phyloP scores from a whole-genome alignment of 306 rosid genomes.

The Malus orientalis region DNA sequence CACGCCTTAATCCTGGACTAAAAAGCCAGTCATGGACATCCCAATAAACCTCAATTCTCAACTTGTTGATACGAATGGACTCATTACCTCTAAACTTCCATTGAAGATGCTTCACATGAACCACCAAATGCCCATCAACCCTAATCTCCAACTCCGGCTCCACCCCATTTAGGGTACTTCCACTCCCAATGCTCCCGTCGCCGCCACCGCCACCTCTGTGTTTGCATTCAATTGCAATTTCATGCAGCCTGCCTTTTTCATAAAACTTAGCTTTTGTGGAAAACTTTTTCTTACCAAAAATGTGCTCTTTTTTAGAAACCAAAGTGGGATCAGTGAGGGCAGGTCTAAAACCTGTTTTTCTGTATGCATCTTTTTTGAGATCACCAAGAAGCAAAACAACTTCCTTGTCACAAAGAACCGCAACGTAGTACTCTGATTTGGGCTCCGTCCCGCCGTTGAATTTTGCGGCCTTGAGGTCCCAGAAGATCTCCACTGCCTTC shows the following conservation, averaged over 20 bases:
- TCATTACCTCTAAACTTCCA: slow-evolving; percentile 95
- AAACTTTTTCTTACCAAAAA: slow-evolving; percentile 69
- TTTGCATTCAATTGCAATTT: slow-evolving; percentile 73
- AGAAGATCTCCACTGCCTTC: slow-evolving; percentile 44
- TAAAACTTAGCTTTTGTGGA: slow-evolving; percentile 67
- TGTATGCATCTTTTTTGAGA: slow-evolving; percentile 67
- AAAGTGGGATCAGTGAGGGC: slow-evolving; percentile 65
- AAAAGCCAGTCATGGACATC: slow-evolving; percentile 93
- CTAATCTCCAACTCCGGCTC: slow-evolving; percentile 92
- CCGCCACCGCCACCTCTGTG: slow-evolving; percentile 1
- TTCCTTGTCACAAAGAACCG: slow-evolving; percentile 71
- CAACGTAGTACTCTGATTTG: slow-evolving; percentile 67
- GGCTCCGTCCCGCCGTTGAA: slow-evolving; percentile 79
- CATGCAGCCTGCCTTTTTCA: slow-evolving; percentile 63
- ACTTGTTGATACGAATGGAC: slow-evolving; percentile 57
- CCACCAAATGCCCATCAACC: slow-evolving; percentile 64
- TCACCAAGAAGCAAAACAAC: slow-evolving; percentile 77
- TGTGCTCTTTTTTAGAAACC: slow-evolving; percentile 72
- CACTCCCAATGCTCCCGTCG: slow-evolving; percentile 9
- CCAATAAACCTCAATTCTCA: slow-evolving; percentile 79
- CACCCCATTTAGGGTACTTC: slow-evolving; percentile 27
- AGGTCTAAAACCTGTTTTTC: slow-evolving; percentile 67
- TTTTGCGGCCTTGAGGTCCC: slow-evolving; percentile 80
- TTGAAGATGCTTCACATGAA: slow-evolving; percentile 78
- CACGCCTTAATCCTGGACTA: slow-evolving; percentile 81